Conservation (phyloP, 1,284 basidiomycete species). For the Cutaneotrichosporon sp. region DNA sequence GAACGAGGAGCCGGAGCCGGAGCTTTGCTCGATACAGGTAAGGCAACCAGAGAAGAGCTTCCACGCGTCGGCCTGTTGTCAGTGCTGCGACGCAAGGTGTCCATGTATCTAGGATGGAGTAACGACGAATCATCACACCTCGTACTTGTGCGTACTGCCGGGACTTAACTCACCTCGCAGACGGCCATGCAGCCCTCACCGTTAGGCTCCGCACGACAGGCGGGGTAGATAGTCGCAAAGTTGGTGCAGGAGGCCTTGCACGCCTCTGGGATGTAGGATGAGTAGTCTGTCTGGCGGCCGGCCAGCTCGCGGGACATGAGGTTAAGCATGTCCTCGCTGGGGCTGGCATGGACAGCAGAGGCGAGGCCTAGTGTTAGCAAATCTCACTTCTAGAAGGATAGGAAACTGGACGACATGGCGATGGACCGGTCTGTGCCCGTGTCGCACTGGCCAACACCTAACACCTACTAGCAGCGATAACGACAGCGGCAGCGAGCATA, state of each 20-base stretch:
- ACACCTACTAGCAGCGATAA: not conserved
- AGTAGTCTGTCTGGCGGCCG: not conserved
- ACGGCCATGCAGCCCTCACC: not conserved
- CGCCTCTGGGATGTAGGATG: not conserved
- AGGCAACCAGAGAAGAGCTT: not conserved
- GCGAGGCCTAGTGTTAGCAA: not conserved
- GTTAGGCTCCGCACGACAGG: not conserved
- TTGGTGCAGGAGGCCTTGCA: not conserved
- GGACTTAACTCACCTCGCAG: not conserved
- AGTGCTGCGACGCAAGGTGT: too few species aligned
- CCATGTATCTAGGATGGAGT: too few species aligned
- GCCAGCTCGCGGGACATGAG: not conserved
- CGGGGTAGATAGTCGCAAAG: not conserved
- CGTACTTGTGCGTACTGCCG: too few species aligned
- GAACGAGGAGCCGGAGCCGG: not conserved
- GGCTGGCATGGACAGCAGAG: not conserved
- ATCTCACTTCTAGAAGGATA: not conserved
- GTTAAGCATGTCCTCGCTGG: not conserved
- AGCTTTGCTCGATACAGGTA: not conserved
- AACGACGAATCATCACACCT: too few species aligned
- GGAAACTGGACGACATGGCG: too few species aligned
- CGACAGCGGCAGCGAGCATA: not conserved
- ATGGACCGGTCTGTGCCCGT: too few species aligned
- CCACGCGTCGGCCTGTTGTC: not conserved
- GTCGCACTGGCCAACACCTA: too few species aligned